A percentile compares a stretch with the other conserved stretches of the same genome.
Conservation (phyloP, 2,329 filamentous ascomycete genomes). For the Alternaria gaisen region DNA sequence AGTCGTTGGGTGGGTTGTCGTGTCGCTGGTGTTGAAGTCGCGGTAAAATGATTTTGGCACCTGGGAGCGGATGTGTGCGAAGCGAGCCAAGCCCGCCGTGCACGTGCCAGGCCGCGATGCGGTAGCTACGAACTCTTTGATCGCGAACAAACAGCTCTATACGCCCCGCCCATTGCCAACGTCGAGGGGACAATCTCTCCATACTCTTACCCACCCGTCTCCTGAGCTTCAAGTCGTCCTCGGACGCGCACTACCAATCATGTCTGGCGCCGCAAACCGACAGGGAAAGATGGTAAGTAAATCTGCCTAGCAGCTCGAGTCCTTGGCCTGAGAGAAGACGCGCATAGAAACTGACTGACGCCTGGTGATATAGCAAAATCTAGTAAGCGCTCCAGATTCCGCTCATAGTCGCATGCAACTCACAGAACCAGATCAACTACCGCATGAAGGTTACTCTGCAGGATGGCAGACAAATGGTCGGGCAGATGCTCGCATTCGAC, state of each 20-base stretch:
- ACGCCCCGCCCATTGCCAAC: slow-evolving; percentile 32
- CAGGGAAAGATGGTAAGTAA: slow-evolving; percentile 98
- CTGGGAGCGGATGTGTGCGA: neutral
- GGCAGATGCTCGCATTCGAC: slow-evolving; percentile 98
- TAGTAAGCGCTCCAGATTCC: slow-evolving; percentile 60
- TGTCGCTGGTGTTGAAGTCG: slow-evolving; percentile 38
- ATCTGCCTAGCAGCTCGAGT: slow-evolving; percentile 47
- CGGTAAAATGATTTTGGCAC: slow-evolving; percentile 5
- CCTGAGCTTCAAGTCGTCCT: slow-evolving; percentile 50
- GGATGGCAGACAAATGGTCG: slow-evolving; percentile 95
- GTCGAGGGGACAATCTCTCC: slow-evolving; percentile 25
- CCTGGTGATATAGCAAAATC: slow-evolving; percentile 65
- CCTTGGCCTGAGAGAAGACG: slow-evolving; percentile 52
- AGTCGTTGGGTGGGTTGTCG: slow-evolving; percentile 40
- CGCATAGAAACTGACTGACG: slow-evolving; percentile 57
- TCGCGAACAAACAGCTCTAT: slow-evolving; percentile 34
- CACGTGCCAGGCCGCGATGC: slow-evolving; percentile 20
- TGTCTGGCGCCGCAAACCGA: slow-evolving; percentile 72
- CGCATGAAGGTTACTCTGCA: slow-evolving; percentile 97
- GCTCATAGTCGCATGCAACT: slow-evolving; percentile 25
- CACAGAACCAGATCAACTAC: slow-evolving; percentile 85
- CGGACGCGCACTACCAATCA: slow-evolving; percentile 53
- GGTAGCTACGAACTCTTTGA: slow-evolving; percentile 16
- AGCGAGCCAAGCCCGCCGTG: slow-evolving; percentile 10
- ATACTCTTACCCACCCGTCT: slow-evolving; percentile 7